Conservation (phyloP, 257 asterid species). For the Schizonepeta tenuifolia region DNA sequence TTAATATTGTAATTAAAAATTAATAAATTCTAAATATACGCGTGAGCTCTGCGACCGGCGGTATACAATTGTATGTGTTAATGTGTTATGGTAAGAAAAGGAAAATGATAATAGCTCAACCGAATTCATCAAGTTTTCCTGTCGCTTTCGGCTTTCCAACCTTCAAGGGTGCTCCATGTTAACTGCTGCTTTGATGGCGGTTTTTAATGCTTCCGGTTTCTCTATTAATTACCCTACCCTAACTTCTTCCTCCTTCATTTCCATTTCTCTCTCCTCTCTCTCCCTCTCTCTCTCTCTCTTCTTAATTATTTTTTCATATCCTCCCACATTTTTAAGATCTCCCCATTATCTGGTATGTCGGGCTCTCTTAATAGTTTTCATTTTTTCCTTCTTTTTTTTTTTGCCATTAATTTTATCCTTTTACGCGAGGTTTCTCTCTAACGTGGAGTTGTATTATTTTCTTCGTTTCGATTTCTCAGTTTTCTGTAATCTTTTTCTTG, state of each 20-base stretch:
- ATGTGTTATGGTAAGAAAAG: too few relatives aligned
- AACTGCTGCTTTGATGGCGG: slow-evolving; percentile 22
- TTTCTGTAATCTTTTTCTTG: neutral
- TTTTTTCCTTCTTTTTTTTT: too few relatives aligned
- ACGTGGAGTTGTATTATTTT: neutral
- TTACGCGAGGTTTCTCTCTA: neutral
- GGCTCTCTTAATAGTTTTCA: neutral
- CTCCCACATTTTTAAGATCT: neutral
- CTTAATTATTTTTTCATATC: neutral
- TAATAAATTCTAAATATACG: too few relatives aligned
- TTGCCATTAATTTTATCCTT: neutral
- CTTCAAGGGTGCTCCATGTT: slow-evolving; percentile 1
- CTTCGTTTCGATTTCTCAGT: neutral
- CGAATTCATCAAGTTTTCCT: slow-evolving; percentile 18
- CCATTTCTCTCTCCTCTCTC: neutral
- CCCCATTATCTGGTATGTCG: slow-evolving; percentile 29
- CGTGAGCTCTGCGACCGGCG: too few relatives aligned
- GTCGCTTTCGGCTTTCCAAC: slow-evolving; percentile 33
- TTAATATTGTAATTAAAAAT: too few relatives aligned
- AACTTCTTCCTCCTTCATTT: neutral
- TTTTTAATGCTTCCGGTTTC: neutral
- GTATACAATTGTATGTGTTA: too few relatives aligned
- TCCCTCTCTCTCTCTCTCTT: neutral
- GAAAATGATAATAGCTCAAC: neutral
- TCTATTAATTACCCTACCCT: neutral